Base-by-base conservation (phyloP, 345 rosid species). In the Aegle marmelos region DNA sequence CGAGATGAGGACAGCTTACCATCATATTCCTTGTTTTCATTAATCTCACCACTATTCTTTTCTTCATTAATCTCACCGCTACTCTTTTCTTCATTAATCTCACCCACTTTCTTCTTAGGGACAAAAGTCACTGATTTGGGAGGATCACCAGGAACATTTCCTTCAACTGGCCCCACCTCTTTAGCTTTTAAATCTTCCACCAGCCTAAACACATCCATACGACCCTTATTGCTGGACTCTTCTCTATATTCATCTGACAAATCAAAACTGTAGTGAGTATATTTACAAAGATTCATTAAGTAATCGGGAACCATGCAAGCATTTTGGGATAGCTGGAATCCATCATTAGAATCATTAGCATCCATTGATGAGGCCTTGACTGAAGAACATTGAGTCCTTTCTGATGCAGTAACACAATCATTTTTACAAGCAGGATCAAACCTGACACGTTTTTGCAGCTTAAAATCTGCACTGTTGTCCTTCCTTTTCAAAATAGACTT, bases 401-500 rank as follows among this genome's bases (percentile, higher is more conserved):
- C 86, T 41, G 81, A 71, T 57, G 76, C 76, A 54, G 37, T 82
- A 37, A 80, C 88, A 28, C 67, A 10, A 50, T 37, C 74, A 71
- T 63, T 78, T 63, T 74, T 78, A 74, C 79, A 83, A 33, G 71
- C 74, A 76, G 79, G 81, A 54, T 89, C 92, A 81, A 93, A 93
- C 83, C 90, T 82, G 41, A 91, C 96, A 31, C 91, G 93, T 59
- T 90, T 93, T 59, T 76, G 72, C 6, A 86, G 72, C 84, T 75
- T 89, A 61, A 74, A 78, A 79, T 88, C 90, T n/a, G 80, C 79
- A 76, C 75, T 30, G 1, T 9, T 70, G 69, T 81, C 85, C 76
- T 88, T 89, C 86, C 95, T 90, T 88, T 88, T 93, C 36, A 93
- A 82, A 61, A 93, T 91, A 66, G 92, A 85, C 69, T 81, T 91